These are phyloP conservation scores for Arthroderma sp. DNA, from an alignment of 2,329 filamentous ascomycete species.

Conservation along the genomic window DNA sequence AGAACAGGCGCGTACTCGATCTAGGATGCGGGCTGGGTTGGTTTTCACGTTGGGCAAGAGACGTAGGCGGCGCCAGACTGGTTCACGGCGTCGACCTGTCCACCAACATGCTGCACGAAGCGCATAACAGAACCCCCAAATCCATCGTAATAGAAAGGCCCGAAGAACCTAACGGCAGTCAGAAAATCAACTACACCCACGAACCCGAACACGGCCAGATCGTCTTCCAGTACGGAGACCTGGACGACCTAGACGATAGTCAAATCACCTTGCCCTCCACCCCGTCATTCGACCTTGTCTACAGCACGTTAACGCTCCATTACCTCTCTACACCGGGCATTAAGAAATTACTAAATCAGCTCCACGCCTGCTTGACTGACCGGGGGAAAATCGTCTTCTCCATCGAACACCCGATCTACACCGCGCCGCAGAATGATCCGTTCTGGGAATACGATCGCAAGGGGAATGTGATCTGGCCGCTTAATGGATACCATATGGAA, in stretches of 20 bases:
- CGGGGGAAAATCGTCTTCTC: slow-evolving; percentile 32
- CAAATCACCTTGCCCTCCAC: too few species aligned
- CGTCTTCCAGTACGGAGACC: neutral
- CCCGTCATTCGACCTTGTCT: slow-evolving; percentile 23
- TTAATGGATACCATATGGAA: slow-evolving; percentile 32
- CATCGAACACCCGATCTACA: slow-evolving; percentile 37
- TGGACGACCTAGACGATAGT: neutral
- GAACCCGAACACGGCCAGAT: neutral
- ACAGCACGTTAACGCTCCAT: slow-evolving; percentile 32
- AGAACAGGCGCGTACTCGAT: slow-evolving; percentile 25
- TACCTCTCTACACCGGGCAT: slow-evolving; percentile 24
- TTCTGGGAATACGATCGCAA: slow-evolving; percentile 18
- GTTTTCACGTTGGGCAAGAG: slow-evolving; percentile 33
- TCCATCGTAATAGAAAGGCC: slow-evolving; percentile 24
- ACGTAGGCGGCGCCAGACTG: slow-evolving; percentile 21
- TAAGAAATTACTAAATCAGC: slow-evolving; percentile 18
- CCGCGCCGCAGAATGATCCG: slow-evolving; percentile 25
- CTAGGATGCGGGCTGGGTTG: slow-evolving; percentile 37
- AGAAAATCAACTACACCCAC: neutral
- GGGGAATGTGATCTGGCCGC: slow-evolving; percentile 28
- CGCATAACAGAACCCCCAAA: slow-evolving; percentile 16
- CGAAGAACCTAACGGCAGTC: neutral
- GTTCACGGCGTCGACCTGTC: slow-evolving; percentile 32
- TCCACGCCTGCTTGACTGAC: slow-evolving; percentile 21
- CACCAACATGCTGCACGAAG: slow-evolving; percentile 31